Percentiles rank a stretch among this genome's conserved stretches.
Evolutionary conservation across 225 moss, liverwort and hornwort species (phyloP).

Genomic region (Physcomitrium patens): DNA sequence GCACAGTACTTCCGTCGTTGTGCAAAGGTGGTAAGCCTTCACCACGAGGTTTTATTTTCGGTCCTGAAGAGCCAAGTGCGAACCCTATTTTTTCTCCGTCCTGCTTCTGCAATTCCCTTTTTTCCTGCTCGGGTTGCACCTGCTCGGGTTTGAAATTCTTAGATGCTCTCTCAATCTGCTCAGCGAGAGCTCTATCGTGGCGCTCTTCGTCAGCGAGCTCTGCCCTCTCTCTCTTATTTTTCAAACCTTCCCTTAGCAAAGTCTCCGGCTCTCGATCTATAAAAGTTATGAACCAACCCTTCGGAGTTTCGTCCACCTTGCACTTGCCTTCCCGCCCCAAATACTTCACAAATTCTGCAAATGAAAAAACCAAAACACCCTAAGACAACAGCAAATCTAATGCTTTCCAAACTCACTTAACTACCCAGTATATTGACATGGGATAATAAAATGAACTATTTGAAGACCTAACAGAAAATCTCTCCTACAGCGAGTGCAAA

Average conservation of each 20-base stretch:
- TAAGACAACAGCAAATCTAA: not conserved
- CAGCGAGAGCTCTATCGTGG: constrained; percentile 78
- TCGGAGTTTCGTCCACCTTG: constrained; percentile 91
- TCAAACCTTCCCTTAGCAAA: constrained; percentile 66
- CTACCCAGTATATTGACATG: not conserved
- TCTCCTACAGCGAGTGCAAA: too few species aligned
- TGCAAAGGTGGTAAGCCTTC: constrained; percentile 50
- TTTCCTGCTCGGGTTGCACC: constrained; percentile 50
- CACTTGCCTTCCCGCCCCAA: constrained; percentile 78
- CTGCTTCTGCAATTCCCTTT: constrained; percentile 59
- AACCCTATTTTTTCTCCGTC: constrained; percentile 78
- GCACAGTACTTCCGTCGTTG: constrained; percentile 42
- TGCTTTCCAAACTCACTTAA: not conserved
- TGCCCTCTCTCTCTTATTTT: constrained; percentile 75
- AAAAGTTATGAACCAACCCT: constrained; percentile 87
- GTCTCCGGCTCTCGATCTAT: constrained; percentile 89
- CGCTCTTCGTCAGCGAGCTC: constrained; percentile 91
- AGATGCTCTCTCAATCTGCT: constrained; percentile 81
- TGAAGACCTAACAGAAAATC: not conserved
- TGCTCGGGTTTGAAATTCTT: constrained; percentile 49
- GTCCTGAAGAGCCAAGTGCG: constrained; percentile 56
- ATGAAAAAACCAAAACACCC: not conserved
- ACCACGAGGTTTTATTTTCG: constrained; percentile 36
- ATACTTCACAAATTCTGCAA: constrained; percentile 78
- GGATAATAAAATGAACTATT: not conserved